Percentiles rank a stretch among this genome's conserved stretches.
Evolutionary conservation across 2,329 filamentous ascomycete genomes (phyloP).

Genomic region (Chalaropsis thielavioides): DNA sequence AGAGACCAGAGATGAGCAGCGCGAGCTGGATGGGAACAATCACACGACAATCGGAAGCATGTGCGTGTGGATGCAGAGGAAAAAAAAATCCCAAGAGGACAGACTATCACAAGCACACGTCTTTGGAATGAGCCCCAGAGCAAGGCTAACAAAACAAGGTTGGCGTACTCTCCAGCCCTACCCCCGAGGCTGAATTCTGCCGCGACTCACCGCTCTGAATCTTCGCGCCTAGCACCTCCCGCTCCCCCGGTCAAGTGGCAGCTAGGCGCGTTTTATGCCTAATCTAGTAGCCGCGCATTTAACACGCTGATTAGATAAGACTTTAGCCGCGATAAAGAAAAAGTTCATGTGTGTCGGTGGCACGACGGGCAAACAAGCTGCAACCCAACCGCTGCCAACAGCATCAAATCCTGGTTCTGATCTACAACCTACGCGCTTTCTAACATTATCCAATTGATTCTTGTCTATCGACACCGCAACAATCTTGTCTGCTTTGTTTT

Average conservation of each 20-base stretch:
- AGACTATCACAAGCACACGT: not conserved
- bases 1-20: not conserved
- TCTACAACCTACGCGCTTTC: not conserved
- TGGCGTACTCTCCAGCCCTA: not conserved
- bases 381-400: not conserved
- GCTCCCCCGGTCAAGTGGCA: no score
- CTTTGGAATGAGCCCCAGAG: not conserved
- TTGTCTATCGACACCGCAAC: not conserved
- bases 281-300: not conserved
- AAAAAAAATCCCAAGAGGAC: not conserved
- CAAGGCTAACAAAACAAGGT: not conserved
- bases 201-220: conserved; percentile 15
- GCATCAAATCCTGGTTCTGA: not conserved
- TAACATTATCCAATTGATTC: not conserved
- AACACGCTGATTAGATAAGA: not conserved
- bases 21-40: not conserved
- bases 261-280: not conserved
- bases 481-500: not conserved
- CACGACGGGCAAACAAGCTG: not conserved
- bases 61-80: not conserved
- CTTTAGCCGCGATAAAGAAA: conserved; percentile 12
- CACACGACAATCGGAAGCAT: not conserved
- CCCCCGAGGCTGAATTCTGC: conserved; percentile 18
- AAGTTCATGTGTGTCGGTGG: not conserved
- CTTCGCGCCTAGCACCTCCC: not conserved